These are phyloP conservation scores for Phytophthora sojae DNA, from an alignment of 352 stramenopile genomes.

Conservation along the genomic window DNA sequence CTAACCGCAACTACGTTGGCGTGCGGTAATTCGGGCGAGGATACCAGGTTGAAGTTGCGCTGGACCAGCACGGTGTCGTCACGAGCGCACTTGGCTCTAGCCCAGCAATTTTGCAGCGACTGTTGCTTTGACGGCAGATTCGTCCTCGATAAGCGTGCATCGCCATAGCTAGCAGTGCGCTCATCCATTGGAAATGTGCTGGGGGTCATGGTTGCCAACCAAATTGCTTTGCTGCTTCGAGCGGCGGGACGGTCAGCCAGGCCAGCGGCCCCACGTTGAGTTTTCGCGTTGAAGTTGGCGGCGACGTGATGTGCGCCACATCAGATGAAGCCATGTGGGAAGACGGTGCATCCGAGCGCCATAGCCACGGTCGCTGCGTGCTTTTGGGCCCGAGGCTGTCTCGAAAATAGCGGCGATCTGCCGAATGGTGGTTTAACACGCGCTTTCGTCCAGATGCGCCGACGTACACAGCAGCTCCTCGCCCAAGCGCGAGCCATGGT, in stretches of 20 bases:
- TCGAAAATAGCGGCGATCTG: constrained; percentile 9
- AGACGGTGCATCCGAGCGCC: constrained; percentile 7
- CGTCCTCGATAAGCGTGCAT: too few species aligned
- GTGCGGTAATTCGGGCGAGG: not conserved
- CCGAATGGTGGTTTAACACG: constrained; percentile 9
- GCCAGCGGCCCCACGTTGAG: not conserved
- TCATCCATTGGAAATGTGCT: too few species aligned
- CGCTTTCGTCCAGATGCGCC: too few species aligned
- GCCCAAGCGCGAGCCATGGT: not conserved
- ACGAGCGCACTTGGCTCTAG: not conserved
- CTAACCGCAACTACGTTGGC: not conserved
- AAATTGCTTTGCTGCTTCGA: too few species aligned
- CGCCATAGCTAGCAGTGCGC: too few species aligned
- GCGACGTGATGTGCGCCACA: constrained; percentile 13
- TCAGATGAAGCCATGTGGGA: constrained; percentile 19
- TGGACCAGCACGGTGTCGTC: not conserved
- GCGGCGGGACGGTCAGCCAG: too few species aligned
- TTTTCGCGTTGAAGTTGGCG: not conserved
- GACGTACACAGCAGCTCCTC: too few species aligned
- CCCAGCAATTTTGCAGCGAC: too few species aligned
- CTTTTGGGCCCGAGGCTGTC: constrained; percentile 19
- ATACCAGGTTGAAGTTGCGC: constrained; percentile 6
- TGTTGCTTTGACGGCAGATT: too few species aligned
- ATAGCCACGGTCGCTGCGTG: constrained; percentile 19
- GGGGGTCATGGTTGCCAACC: too few species aligned